A percentile compares a stretch with the other conserved stretches of the same genome.
Conservation (phyloP, 2,329 filamentous ascomycete genomes). For the Elsinoe australis region DNA sequence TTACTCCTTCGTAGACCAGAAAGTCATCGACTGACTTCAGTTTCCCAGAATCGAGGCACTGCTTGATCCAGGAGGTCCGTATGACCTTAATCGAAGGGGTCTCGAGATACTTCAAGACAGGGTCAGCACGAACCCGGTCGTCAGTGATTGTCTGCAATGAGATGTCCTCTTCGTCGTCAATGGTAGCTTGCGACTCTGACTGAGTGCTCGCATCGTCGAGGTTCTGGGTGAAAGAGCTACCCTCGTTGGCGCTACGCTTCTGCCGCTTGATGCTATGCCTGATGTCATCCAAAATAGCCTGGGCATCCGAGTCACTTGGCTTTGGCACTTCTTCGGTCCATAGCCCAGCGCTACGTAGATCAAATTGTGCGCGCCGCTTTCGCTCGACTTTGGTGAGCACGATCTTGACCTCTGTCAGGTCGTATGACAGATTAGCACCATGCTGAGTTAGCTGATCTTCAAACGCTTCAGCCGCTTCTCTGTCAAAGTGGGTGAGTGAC, state of each 20-base stretch:
- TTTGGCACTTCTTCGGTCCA: constrained; percentile 44
- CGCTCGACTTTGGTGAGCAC: constrained; percentile 66
- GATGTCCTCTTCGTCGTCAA: neutral
- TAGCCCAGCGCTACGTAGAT: constrained; percentile 63
- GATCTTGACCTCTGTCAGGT: constrained; percentile 63
- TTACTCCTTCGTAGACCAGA: constrained; percentile 45
- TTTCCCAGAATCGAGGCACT: constrained; percentile 38
- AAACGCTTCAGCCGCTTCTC: constrained; percentile 54
- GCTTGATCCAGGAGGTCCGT: constrained; percentile 47
- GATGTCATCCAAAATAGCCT: constrained; percentile 13
- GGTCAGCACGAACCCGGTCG: neutral
- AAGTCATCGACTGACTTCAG: constrained; percentile 43
- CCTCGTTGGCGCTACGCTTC: neutral
- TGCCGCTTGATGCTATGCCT: constrained; percentile 20
- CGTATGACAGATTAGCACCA: constrained; percentile 57
- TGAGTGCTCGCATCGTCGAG: constrained; percentile 31
- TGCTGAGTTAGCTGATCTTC: constrained; percentile 54
- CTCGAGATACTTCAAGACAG: neutral
- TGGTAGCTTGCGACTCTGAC: constrained; percentile 28
- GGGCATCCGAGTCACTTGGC: constrained; percentile 30
- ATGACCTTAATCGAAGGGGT: constrained; percentile 40
- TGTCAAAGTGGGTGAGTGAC: constrained; percentile 59
- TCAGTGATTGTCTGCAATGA: neutral
- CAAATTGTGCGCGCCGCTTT: constrained; percentile 64
- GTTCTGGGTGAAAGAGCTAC: neutral